A percentile compares a stretch with the other conserved stretches of the same genome.
Evolutionary conservation across 2,329 filamentous ascomycete genomes (phyloP).

Genomic region (Pseudogymnoascus sp.): DNA sequence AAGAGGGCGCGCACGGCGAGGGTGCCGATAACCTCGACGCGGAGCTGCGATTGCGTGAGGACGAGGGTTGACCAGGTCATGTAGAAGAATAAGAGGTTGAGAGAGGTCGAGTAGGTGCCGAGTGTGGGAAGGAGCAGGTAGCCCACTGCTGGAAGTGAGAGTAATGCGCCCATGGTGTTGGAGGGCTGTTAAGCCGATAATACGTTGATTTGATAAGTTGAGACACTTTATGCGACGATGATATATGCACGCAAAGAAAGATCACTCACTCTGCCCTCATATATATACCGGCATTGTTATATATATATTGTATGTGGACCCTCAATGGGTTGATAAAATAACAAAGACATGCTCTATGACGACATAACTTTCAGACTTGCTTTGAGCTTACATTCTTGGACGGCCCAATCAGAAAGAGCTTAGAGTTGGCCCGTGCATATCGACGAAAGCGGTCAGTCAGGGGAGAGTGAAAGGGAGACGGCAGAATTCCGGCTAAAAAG

Average conservation of each 20-base stretch:
- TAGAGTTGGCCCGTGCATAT: not conserved
- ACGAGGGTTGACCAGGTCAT: constrained; percentile 83
- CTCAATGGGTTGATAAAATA: not conserved
- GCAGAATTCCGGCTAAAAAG: not conserved
- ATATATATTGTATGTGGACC: constrained; percentile 7
- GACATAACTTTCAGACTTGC: constrained; percentile 42
- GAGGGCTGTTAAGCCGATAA: not conserved
- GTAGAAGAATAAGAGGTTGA: constrained; percentile 84
- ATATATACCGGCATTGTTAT: constrained; percentile 9
- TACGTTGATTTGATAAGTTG: not conserved
- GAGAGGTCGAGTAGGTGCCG: constrained; percentile 64
- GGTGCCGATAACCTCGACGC: constrained; percentile 66
- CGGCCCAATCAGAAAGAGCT: constrained; percentile 25
- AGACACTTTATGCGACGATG: not conserved
- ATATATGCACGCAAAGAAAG: not conserved
- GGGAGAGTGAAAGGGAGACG: not conserved
- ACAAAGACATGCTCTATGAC: constrained; percentile 2
- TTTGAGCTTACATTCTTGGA: constrained; percentile 58
- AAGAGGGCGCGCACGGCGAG: constrained; percentile 58
- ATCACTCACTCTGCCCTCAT: not conserved
- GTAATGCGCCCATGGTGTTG: constrained; percentile 50
- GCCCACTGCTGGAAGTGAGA: constrained; percentile 65
- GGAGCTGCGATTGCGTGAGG: constrained; percentile 63
- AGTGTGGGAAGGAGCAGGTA: constrained; percentile 54
- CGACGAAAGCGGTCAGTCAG: not conserved